Base-by-base conservation (phyloP, 257 asterid species). In the Plectranthus barbatus region DNA sequence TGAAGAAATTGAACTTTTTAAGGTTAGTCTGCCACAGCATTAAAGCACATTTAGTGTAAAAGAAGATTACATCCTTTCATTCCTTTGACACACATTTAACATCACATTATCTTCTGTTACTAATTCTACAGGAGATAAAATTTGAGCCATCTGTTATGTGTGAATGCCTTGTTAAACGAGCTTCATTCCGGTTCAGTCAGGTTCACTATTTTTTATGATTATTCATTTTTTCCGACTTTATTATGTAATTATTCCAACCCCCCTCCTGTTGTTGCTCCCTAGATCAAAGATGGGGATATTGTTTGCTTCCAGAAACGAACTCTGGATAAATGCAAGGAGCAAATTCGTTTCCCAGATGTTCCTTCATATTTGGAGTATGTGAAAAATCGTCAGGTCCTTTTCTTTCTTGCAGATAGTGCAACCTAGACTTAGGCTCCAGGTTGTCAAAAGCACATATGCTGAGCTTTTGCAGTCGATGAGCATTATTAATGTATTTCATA, bases 251-350 rank as follows among this genome's bases (percentile, higher is more conserved):
- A 72, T 60, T 23, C 69, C 24, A 12, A 49, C 37, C 57, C 3
- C 42, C 8, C n/a, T 56, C 26, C n/a, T n/a, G n/a, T n/a, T 19
- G 12, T 18, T 63, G 18, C 37, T 54, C 34, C 15, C 20, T 65
- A 92, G 99, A 78, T 92, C 75, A 97, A 86, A 85, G 96, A 92
- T 74, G 99, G 99, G 73, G 99, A 92, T 68, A 86, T 92, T 48
- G 71, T 92, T 71, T 89, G 99, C 84, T 92, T 89, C 80, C 99
- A 92, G 75, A 92, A 86, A 77, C 79, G 76, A 40, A 73, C 78
- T 73, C 66, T 71, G 4, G 72, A 77, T 53, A 95, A 83, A 67
- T 49, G 45, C 69, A 81, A 71, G 44, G 90, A 80, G 64, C 73
- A 65, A 76, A 37, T 80, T 31, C 94, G 91, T 62, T 85, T 72